Percentiles rank a stretch among this genome's conserved stretches.
phyloP scores from a whole-genome alignment of 345 rosid species.

The Populus alba region DNA sequence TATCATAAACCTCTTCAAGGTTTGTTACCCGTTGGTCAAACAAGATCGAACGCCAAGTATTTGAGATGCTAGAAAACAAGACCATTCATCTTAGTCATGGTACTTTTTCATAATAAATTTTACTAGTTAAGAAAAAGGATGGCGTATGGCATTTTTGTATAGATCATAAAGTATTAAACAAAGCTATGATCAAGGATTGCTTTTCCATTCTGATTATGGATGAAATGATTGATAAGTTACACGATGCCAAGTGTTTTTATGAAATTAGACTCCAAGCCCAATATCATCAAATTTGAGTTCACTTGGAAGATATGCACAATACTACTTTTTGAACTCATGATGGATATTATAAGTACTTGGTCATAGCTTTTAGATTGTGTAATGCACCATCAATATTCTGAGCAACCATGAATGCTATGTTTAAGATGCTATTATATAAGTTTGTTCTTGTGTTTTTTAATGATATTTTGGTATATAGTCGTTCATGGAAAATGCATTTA shows the following conservation, averaged over 20 bases:
- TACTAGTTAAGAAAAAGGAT: no score
- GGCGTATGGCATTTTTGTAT: no score
- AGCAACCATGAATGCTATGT: not conserved
- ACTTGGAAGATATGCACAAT: not conserved
- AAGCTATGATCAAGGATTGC: not conserved
- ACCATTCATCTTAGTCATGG: no score
- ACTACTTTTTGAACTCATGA: not conserved
- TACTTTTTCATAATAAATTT: no score
- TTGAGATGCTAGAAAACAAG: no score
- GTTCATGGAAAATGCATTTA: no score
- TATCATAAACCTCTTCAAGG: no score
- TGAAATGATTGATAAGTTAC: not conserved
- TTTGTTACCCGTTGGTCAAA: no score
- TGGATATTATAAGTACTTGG: not conserved
- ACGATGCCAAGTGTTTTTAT: not conserved
- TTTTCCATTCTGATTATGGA: not conserved
- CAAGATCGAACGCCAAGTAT: no score
- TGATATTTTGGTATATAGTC: no score
- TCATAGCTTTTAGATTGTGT: not conserved
- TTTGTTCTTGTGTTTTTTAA: no score
- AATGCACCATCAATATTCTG: not conserved
- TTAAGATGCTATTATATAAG: not conserved
- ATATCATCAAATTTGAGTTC: not conserved
- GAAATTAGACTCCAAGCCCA: not conserved
- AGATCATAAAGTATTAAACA: no score